Base-by-base conservation (phyloP, 805 yeast genomes). In the Yarrowia bubula region DNA sequence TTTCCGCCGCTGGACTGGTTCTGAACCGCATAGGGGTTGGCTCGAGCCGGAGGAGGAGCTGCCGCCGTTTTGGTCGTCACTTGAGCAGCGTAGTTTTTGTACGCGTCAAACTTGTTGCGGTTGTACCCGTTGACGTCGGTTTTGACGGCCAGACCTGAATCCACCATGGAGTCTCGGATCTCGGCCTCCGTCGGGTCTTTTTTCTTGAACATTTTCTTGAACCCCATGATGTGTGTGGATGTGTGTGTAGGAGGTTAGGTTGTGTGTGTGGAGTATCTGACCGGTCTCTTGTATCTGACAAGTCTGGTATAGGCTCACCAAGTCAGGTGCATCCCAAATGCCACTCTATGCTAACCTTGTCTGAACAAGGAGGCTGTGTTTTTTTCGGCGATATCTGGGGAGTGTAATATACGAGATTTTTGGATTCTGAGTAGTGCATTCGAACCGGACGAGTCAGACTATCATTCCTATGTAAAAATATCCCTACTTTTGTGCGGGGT, bases 21-120 rank as follows among this genome's bases (percentile, higher is more conserved):
- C 51, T 33, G 51, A 14, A 43, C 51, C 2, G 64, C 64, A 13
- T 58, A 58, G 22, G 64, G 64, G 43, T 58, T 58, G 51, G 22
- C 18, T 8, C 42, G 42, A 31, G 42, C 35, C 28, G 51, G 35
- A 11, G 61, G 47, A 33, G 50, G 51, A 18, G 43, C 42, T 1
- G 14, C 15, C 2, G 39, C 10, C 18, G 37, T 18, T n/a, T 42
- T 32, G 33, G 35, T 41, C 1, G 64, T 35, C 10, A 58, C 64
- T 35, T 58, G 64, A n/a, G 64, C 64, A 6, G 64, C 64, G 46
- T 58, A 58, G 51, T 43, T 32, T 15, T 58, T 58, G 51, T 58
- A 58, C 13, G 64, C 51, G 33, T 58, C 64, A n/a, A 58, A 58
- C 64, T 58, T 58, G 64, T 58, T 58, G 4, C 64, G 51, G 51